A percentile compares a stretch with the other conserved stretches of the same genome.
phyloP scores from a whole-genome alignment of 345 rosid genomes.

The Excoecaria agallocha region DNA sequence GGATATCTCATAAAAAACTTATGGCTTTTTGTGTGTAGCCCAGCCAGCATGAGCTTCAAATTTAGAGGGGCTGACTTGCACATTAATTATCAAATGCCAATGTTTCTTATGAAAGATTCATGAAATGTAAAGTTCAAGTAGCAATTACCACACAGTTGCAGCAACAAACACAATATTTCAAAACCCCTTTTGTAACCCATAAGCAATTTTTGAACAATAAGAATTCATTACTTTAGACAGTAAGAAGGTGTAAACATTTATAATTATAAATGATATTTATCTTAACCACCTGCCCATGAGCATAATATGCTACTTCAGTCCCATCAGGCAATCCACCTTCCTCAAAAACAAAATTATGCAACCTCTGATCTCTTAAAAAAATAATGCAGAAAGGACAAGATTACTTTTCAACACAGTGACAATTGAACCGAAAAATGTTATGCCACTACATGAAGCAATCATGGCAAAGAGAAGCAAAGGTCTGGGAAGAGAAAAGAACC shows the following conservation, averaged over 20 bases:
- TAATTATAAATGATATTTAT: constrained; percentile 24
- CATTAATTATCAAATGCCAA: neutral
- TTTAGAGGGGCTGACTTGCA: constrained; percentile 37
- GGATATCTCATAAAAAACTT: constrained; percentile 8
- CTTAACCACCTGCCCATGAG: constrained; percentile 31
- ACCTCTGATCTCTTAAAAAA: constrained; percentile 30
- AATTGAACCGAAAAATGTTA: neutral
- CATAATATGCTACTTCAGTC: constrained; percentile 35
- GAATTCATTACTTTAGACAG: constrained; percentile 33
- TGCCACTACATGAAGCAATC: constrained; percentile 2
- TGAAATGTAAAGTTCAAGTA: neutral
- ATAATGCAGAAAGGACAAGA: constrained; percentile 1
- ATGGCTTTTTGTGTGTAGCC: constrained; percentile 33
- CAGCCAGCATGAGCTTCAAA: constrained; percentile 40
- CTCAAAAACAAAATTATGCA: constrained; percentile 35
- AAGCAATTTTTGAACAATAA: constrained; percentile 35
- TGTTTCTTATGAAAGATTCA: neutral
- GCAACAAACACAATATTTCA: constrained; percentile 30
- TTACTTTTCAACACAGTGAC: neutral
- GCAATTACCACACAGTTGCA: constrained; percentile 29
- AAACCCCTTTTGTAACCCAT: constrained; percentile 33
- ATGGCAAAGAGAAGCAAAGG: neutral
- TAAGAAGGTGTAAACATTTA: constrained; percentile 21
- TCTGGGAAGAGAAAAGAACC: constrained; percentile 20
- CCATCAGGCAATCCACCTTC: constrained; percentile 38